phyloP scores from a whole-genome alignment of 2,329 filamentous ascomycete species.

The Amphichorda felina region DNA sequence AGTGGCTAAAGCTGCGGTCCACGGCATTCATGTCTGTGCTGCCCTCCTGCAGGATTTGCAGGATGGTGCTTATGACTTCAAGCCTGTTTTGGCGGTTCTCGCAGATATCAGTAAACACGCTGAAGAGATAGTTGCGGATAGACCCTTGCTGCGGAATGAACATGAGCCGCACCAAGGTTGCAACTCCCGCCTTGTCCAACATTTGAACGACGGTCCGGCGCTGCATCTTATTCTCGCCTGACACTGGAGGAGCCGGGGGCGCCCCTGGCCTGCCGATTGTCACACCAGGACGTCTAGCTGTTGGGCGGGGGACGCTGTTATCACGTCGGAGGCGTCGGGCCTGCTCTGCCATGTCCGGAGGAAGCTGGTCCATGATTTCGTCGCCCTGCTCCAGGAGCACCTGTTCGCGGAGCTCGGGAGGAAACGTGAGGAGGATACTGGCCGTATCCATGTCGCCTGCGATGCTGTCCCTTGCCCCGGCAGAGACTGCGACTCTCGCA shows the following conservation, averaged over 20 bases:
- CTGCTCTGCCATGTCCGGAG: slow-evolving; percentile 76
- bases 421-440: slow-evolving; percentile 83
- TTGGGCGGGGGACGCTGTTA: slow-evolving; percentile 24
- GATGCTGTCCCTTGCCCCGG: slow-evolving; percentile 4
- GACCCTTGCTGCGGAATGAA: slow-evolving; percentile 89
- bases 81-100: slow-evolving; percentile 93
- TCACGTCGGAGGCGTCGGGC: slow-evolving; percentile 51
- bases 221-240: slow-evolving; percentile 48
- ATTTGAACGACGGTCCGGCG: slow-evolving; percentile 85
- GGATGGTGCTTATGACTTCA: slow-evolving; percentile 83
- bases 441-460: slow-evolving; percentile 79
- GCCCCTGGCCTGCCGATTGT: neutral
- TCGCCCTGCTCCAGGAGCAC: slow-evolving; percentile 88
- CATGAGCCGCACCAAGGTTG: slow-evolving; percentile 95
- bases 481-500: slow-evolving; percentile 9
- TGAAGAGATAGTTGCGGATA: slow-evolving; percentile 71
- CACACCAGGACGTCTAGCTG: slow-evolving; percentile 5
- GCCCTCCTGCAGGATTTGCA: slow-evolving; percentile 91
- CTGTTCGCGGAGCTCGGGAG: slow-evolving; percentile 71
- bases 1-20: slow-evolving; percentile 86
- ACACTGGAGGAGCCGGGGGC: slow-evolving; percentile 8
- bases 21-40: slow-evolving; percentile 88
- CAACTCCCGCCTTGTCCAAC: slow-evolving; percentile 90
- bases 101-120: slow-evolving; percentile 82
- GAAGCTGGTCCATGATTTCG: slow-evolving; percentile 71